Percentiles rank a stretch among this genome's conserved stretches.
phyloP scores from a whole-genome alignment of 2,329 filamentous ascomycete genomes.

The Verticillium albo-atrum region DNA sequence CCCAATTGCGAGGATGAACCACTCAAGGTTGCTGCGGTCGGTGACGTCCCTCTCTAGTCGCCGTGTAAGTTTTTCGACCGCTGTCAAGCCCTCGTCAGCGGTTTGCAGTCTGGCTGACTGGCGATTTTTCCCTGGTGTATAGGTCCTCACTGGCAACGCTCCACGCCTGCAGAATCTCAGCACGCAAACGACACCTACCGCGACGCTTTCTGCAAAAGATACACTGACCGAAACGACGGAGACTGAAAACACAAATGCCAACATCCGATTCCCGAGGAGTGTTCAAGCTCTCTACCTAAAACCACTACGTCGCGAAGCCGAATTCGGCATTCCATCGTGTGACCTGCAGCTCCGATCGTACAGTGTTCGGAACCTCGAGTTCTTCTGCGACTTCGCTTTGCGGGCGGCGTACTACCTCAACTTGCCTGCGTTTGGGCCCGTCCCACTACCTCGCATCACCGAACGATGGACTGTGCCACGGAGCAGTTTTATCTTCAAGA shows the following conservation, averaged over 20 bases:
- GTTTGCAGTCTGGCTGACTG: not conserved
- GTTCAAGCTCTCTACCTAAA: constrained; percentile 84
- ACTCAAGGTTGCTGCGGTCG: not conserved
- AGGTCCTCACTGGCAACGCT: not conserved
- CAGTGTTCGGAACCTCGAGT: constrained; percentile 83
- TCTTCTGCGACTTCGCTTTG: constrained; percentile 91
- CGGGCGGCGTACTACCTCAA: constrained; percentile 92
- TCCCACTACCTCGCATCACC: constrained; percentile 78
- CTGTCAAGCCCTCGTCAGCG: not conserved
- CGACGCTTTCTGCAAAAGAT: not conserved
- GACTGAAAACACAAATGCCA: not conserved
- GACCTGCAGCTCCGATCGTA: constrained; percentile 92
- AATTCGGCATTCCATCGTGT: constrained; percentile 78
- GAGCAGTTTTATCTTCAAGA: constrained; percentile 92
- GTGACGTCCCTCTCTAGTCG: not conserved
- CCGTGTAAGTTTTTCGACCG: not conserved
- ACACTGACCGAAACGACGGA: not conserved
- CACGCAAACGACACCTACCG: not conserved
- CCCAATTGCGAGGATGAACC: not conserved
- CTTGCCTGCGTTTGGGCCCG: constrained; percentile 78
- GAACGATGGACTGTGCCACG: constrained; percentile 94
- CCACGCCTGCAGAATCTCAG: not conserved
- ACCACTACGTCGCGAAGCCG: constrained; percentile 70
- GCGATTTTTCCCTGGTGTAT: not conserved
- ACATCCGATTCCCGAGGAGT: constrained; percentile 57